Evolutionary conservation across 306 rosid species (phyloP).

Genomic region (Canavalia gladiata): DNA sequence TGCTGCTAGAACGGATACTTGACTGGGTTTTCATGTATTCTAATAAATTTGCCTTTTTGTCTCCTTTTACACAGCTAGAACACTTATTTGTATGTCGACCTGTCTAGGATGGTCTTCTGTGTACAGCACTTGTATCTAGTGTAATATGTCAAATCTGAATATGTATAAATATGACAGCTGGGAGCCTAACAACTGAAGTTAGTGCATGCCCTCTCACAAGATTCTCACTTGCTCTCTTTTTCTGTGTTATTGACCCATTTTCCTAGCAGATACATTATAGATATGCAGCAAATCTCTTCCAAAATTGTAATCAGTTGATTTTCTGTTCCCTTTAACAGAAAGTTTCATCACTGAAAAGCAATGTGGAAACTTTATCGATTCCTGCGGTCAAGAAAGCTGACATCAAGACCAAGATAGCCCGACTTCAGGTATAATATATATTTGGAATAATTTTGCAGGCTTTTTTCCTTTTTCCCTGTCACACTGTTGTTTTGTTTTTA

Average conservation of each 20-base stretch:
- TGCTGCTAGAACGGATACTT: neutral
- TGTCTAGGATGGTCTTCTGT: neutral
- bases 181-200: constrained; percentile 9
- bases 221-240: constrained; percentile 16
- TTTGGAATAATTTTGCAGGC: constrained; percentile 13
- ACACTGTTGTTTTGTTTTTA: constrained; percentile 24
- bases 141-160: neutral
- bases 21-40: constrained; percentile 6
- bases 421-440: constrained; percentile 71
- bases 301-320: constrained; percentile 27
- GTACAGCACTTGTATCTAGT: neutral
- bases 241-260: constrained; percentile 6
- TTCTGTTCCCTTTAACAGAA: constrained; percentile 53
- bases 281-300: constrained; percentile 19
- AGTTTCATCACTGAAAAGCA: constrained; percentile 83
- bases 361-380: constrained; percentile 78
- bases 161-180: neutral
- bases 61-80: constrained; percentile 1
- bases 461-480: constrained; percentile 18
- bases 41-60: neutral
- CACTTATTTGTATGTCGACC: constrained; percentile 2
- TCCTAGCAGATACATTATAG: constrained; percentile 1
- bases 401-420: constrained; percentile 73
- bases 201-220: neutral
- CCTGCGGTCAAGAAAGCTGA: constrained; percentile 92